These are phyloP conservation scores for Fusarium transvaalense DNA, from an alignment of 2,329 filamentous ascomycete species.

Conservation along the genomic window DNA sequence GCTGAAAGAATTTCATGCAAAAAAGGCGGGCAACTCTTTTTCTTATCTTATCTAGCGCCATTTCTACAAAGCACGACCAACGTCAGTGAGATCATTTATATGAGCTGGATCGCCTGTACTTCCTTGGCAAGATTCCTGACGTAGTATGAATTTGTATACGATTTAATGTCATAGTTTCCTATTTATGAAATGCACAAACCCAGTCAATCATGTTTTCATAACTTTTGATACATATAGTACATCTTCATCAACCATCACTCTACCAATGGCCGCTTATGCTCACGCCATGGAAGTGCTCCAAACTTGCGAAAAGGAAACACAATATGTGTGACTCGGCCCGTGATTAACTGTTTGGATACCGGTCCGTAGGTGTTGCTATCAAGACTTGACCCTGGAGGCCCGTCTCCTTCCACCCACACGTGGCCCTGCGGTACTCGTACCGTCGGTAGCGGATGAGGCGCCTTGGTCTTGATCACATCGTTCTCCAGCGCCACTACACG, in stretches of 20 bases:
- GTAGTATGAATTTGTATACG: not conserved
- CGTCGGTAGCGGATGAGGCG: conserved; percentile 67
- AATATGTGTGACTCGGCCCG: conserved; percentile 79
- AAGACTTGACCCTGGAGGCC: conserved; percentile 73
- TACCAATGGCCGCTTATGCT: conserved; percentile 56
- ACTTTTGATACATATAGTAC: conserved; percentile 6
- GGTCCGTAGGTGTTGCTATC: conserved; percentile 96
- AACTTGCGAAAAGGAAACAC: conserved; percentile 75
- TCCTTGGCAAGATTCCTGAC: not conserved
- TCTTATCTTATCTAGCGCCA: conserved; percentile 23
- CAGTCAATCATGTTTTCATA: not conserved
- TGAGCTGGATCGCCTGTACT: not conserved
- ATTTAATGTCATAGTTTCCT: not conserved
- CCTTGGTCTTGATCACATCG: conserved; percentile 77
- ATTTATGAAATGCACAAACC: not conserved
- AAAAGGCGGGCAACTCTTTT: conserved; percentile 2
- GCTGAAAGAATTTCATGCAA: conserved; percentile 31
- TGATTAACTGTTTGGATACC: conserved; percentile 79
- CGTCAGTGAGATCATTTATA: conserved; percentile 5
- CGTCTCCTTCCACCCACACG: conserved; percentile 96
- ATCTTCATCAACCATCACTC: conserved; percentile 9
- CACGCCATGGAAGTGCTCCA: conserved; percentile 69
- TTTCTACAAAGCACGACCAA: not conserved
- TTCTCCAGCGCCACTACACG: conserved; percentile 84
- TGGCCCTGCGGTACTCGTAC: conserved; percentile 83